These are phyloP conservation scores for Agroathelia rolfsii DNA, from an alignment of 1,284 basidiomycete species.

Conservation along the genomic window DNA sequence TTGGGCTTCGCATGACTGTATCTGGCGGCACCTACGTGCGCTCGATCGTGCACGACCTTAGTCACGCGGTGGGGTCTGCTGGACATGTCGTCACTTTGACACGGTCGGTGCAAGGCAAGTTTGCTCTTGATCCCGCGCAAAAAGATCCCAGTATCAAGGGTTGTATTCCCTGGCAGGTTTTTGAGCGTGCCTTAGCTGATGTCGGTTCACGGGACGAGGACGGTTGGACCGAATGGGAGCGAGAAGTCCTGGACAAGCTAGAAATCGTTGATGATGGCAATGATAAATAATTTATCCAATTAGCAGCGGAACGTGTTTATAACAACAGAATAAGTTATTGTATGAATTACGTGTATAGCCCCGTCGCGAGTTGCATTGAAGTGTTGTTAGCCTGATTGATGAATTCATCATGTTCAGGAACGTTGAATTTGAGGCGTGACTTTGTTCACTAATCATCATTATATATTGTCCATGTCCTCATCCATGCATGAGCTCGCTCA, in stretches of 20 bases:
- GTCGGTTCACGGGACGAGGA: slow-evolving; percentile 46
- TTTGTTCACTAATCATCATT: no score
- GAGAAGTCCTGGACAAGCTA: slow-evolving; percentile 51
- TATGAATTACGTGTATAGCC: no score
- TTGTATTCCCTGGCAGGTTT: slow-evolving; percentile 77
- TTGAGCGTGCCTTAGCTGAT: slow-evolving; percentile 50
- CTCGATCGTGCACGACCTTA: slow-evolving; percentile 86
- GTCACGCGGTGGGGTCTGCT: slow-evolving; percentile 70
- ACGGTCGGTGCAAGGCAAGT: slow-evolving; percentile 78
- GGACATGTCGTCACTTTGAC: slow-evolving; percentile 88
- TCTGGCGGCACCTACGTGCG: slow-evolving; percentile 97
- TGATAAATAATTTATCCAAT: no score
- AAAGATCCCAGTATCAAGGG: slow-evolving; percentile 29
- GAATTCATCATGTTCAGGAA: no score
- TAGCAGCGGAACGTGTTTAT: no score
- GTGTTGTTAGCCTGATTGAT: no score
- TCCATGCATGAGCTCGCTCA: no score
- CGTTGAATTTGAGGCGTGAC: no score
- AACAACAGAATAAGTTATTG: no score
- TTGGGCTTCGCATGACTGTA: slow-evolving; percentile 84
- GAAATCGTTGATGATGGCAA: slow-evolving; percentile 47
- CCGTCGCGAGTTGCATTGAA: no score
- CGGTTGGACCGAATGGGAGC: slow-evolving; percentile 65
- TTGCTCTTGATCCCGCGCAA: slow-evolving; percentile 41
- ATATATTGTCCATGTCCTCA: no score